A percentile compares a stretch with the other conserved stretches of the same genome.
These are phyloP conservation scores for Arthrobotrys pseudoclavata DNA, from an alignment of 2,329 filamentous ascomycete genomes.

Conservation along the genomic window DNA sequence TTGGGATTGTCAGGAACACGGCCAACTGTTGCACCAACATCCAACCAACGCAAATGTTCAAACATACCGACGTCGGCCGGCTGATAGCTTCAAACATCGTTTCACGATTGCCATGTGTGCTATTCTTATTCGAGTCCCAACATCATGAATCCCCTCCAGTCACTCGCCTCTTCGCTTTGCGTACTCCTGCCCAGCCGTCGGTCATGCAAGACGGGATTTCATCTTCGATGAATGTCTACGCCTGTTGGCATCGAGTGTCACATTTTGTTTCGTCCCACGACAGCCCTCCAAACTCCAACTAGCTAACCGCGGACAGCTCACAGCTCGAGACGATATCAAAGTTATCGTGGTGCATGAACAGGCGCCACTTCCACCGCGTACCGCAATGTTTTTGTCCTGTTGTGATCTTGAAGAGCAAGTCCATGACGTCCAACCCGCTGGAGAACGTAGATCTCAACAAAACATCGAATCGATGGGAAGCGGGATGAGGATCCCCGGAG, in stretches of 20 bases:
- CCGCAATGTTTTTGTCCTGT: conserved; percentile 6
- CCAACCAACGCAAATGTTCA: conserved; percentile 14
- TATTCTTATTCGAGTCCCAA: conserved; percentile 21
- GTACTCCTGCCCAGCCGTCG: conserved; percentile 17
- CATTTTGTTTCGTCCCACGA: conserved; percentile 51
- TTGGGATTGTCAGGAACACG: conserved; percentile 28
- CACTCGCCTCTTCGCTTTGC: conserved; percentile 18
- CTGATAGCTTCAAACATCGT: conserved; percentile 32
- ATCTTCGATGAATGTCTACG: conserved; percentile 7
- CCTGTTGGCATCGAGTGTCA: conserved; percentile 7
- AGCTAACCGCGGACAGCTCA: conserved; percentile 3
- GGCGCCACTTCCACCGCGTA: conserved; percentile 34
- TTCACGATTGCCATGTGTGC: conserved; percentile 31
- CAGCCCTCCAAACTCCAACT: conserved; percentile 12
- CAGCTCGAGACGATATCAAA: conserved; percentile 20
- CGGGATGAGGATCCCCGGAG: conserved; percentile 31
- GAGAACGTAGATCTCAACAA: conserved; percentile 18
- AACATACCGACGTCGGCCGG: conserved; percentile 14
- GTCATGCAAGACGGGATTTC: neutral
- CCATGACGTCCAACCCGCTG: conserved; percentile 15
- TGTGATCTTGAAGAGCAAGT: conserved; percentile 26
- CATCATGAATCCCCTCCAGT: conserved; percentile 8
- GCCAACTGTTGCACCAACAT: conserved; percentile 18
- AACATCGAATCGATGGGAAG: conserved; percentile 14
- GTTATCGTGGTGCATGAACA: conserved; percentile 29